Evolutionary conservation across 2,329 filamentous ascomycete species (phyloP), one percentile per base, ranked within the genome.

Genomic region (Orbilia quercus): DNA sequence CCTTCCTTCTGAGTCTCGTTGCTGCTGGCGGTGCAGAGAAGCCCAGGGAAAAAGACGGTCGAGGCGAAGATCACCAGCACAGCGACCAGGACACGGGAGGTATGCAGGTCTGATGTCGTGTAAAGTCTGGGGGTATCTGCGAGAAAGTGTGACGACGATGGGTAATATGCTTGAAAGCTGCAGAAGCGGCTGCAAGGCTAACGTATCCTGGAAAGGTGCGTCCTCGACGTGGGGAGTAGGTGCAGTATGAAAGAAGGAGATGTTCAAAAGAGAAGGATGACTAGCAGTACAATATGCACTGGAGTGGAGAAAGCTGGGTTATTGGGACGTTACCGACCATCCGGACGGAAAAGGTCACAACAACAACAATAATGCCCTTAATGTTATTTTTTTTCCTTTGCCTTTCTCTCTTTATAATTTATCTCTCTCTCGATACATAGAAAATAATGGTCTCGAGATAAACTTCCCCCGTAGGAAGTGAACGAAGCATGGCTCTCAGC

Each of bases 31-130:
- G 69, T 73, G 69, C 69, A 73, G 69, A 60, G 60, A 65, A 73
- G 55, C 60, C 60, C 44, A 59, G 69, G 69, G 69, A 65, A 31
- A n/a, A 31, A 73, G 69, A 60, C 51, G 65, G 55, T 73, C 69
- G 69, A 73, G 65, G 69, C 69, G 69, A 73, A 73, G 59, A 73
- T 66, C 69, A 73, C 69, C 69, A 73, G 57, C 69, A 66, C 62
- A 73, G 38, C 54, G 66, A 64, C 11, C n/a, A 22, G 34, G 60
- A 73, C 69, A 66, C 69, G 69, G 69, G 69, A 73, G 42, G 60
- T 73, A 73, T 73, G 69, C 69, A 73, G 69, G 69, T 73, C 40
- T 42, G 38, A 47, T 73, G 69, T 60, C 69, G 69, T 73, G 69
- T 62, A 73, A 73, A 60, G 50, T 66, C 60, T 73, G 69, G 69